phyloP scores from a whole-genome alignment of 1,284 basidiomycete genomes.

The Melampsora americana region DNA sequence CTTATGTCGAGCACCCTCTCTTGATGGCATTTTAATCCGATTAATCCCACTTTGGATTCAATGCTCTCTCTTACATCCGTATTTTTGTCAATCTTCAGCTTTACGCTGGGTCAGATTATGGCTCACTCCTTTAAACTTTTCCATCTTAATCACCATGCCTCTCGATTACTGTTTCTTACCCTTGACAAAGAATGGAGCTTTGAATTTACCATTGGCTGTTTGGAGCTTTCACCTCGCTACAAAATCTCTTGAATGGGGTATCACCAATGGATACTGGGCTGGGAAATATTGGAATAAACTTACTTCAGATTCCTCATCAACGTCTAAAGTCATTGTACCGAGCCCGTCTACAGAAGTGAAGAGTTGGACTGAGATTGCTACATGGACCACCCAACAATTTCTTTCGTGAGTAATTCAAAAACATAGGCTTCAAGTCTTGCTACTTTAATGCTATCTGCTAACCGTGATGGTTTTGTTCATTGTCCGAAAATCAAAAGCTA shows the following conservation, averaged over 20 bases:
- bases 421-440: not conserved
- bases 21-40: not conserved
- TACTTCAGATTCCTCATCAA: not conserved
- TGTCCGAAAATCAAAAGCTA: not conserved
- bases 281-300: no score
- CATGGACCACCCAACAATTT: slow-evolving; percentile 14
- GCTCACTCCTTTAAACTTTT: not conserved
- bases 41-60: not conserved
- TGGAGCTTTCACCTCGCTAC: slow-evolving; percentile 15
- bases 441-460: not conserved
- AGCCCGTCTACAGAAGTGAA: not conserved
- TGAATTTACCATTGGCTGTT: slow-evolving; percentile 16
- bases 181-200: not conserved
- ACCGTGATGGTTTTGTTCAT: not conserved
- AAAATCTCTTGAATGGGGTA: slow-evolving; percentile 17
- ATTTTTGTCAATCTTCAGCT: not conserved
- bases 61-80: not conserved
- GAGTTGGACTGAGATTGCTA: slow-evolving; percentile 15
- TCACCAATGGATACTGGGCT: slow-evolving; percentile 1
- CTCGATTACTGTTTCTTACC: not conserved
- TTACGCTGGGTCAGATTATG: not conserved
- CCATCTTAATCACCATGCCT: not conserved
- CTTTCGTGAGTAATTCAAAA: not conserved
- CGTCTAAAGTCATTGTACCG: not conserved
- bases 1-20: not conserved